Evolutionary conservation across 805 yeast genomes (phyloP), one percentile per base, ranked within the genome.

Genomic region (Suhomyces faveliae): DNA sequence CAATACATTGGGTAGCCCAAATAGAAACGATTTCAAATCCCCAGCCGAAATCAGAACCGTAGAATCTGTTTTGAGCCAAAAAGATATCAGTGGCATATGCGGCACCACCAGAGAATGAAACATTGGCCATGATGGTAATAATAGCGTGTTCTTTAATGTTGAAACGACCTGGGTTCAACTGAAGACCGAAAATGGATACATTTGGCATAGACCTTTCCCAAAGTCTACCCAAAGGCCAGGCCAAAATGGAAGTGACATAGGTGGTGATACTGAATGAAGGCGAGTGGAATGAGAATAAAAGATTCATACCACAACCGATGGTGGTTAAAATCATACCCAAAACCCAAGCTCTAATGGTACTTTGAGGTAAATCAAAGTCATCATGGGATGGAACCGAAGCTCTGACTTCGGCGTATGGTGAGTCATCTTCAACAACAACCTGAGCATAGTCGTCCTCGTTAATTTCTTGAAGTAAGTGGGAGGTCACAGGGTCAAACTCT

Each of bases 361-460:
- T 81, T 51, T 75, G 74, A 5, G 71, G 71, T 17, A 78, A 59
- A 3, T 71, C 52, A 0, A 77, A 74, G 60, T 81, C 84, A 58
- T 80, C 85, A 8, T 66, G 60, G 8, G 78, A 71, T 6, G 81
- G 77, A 30, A 80, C 80, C 19, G 83, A 77, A 22, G 87, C 78
- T 61, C 89, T 74, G 17, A 83, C 87, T 62, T 83, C 88, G 1
- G 85, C 80, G 59, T 83, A 83, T 8, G 87, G 86, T 17, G 83
- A 78, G 54, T 72, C 61, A 38, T 62, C 71, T 54, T 76, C 65
- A 60, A 70, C 68, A 24, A 64, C 55, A 25, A 71, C 68, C 19
- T 77, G 78, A 42, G 72, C 70, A 45, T 70, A 71, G 23, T 67
- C 75, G 50, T 67, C 71, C 7, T 55, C 59, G 24, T 56, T 35